These are phyloP conservation scores for Pinus tabuliformis DNA, from an alignment of 75 land plant genomes.

Conservation along the genomic window DNA sequence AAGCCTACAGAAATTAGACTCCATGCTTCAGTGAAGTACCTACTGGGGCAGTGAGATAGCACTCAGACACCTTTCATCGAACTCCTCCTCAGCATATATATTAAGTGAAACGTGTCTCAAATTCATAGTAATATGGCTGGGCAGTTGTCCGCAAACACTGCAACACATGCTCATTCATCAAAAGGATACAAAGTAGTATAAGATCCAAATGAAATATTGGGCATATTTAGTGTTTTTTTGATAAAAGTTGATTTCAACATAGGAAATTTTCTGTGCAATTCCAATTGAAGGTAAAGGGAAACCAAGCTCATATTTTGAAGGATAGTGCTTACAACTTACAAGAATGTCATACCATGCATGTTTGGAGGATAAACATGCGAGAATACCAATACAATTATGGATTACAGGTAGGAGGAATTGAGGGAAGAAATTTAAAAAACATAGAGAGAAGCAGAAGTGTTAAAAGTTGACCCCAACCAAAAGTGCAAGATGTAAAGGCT, in stretches of 20 bases:
- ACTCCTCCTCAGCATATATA: background rate
- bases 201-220: background rate
- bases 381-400: too few species aligned
- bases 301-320: background rate
- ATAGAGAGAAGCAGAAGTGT: too few species aligned
- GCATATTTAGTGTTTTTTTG: background rate
- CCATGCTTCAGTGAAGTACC: background rate
- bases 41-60: slow-evolving; percentile 6
- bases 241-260: background rate
- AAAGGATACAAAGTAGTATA: background rate
- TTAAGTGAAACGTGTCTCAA: background rate
- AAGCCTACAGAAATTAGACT: background rate
- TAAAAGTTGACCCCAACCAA: too few species aligned
- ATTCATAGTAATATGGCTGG: background rate
- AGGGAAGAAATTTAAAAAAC: too few species aligned
- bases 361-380: too few species aligned
- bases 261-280: background rate
- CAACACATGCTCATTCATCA: background rate
- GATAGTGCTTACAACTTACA: too few species aligned
- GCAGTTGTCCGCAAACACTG: background rate
- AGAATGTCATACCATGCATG: too few species aligned
- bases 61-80: background rate
- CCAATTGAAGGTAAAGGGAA: background rate
- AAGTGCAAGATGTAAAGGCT: too few species aligned
- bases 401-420: too few species aligned